Percentiles rank a stretch among this genome's conserved stretches.
phyloP scores from a whole-genome alignment of 2,329 filamentous ascomycete species.

The Raffaelea ambrosiae region DNA sequence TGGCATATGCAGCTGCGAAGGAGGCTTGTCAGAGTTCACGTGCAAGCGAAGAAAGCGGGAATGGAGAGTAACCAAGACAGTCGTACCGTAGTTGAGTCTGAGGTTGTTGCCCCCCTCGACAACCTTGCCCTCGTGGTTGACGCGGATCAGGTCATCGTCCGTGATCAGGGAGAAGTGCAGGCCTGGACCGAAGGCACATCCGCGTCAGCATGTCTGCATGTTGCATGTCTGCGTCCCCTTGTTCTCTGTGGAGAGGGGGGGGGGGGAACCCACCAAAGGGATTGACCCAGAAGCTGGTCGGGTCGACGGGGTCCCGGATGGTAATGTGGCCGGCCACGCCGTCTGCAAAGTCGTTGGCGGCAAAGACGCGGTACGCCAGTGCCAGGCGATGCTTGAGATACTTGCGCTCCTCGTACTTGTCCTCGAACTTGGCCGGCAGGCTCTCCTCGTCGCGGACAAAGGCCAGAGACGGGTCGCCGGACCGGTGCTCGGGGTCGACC shows the following conservation, averaged over 20 bases:
- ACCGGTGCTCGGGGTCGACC: not conserved
- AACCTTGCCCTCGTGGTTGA: conserved; percentile 50
- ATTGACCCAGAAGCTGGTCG: conserved; percentile 57
- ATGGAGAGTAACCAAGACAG: not conserved
- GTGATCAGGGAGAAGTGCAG: conserved; percentile 54
- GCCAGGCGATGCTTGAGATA: conserved; percentile 45
- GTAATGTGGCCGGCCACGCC: conserved; percentile 58
- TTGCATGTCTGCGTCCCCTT: too few relatives aligned
- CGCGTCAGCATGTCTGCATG: not conserved
- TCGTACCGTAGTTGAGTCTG: conserved; percentile 20
- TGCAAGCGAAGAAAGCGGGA: not conserved
- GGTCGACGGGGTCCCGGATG: conserved; percentile 49
- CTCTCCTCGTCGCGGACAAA: conserved; percentile 7
- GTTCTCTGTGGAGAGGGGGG: too few relatives aligned
- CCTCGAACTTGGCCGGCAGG: conserved; percentile 11
- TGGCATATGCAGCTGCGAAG: conserved; percentile 13
- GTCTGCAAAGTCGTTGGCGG: conserved; percentile 46
- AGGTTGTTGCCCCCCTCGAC: conserved; percentile 45
- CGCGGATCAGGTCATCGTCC: conserved; percentile 54
- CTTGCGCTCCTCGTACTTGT: conserved; percentile 31
- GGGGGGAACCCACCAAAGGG: conserved; percentile 35
- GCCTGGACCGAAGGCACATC: too few relatives aligned
- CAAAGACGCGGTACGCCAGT: conserved; percentile 47
- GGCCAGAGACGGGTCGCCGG: conserved; percentile 13
- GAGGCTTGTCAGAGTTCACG: not conserved